These are phyloP conservation scores for Rossbeevera mucosa DNA, from an alignment of 768 basidiomycete species.

Conservation along the genomic window DNA sequence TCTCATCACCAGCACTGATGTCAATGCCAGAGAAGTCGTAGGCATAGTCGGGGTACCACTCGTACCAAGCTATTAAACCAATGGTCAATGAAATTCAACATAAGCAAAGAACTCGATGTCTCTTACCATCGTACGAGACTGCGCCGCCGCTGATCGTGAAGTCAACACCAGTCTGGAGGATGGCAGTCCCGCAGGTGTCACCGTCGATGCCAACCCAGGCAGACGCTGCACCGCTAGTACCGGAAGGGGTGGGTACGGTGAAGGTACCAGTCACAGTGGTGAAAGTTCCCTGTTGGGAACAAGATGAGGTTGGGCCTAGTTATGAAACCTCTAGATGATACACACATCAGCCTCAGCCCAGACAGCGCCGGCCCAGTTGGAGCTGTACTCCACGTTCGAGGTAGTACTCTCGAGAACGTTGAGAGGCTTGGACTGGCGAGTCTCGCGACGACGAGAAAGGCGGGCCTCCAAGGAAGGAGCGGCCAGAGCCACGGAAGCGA, in stretches of 20 bases:
- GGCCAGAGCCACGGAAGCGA: conserved; percentile 16
- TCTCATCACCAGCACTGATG: conserved; percentile 14
- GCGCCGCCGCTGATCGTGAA: neutral
- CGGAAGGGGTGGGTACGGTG: conserved; percentile 4
- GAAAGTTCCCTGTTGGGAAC: conserved; percentile 9
- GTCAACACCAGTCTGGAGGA: conserved; percentile 16
- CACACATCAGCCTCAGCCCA: conserved; percentile 9
- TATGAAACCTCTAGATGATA: neutral
- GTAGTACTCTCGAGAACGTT: neutral
- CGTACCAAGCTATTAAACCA: conserved; percentile 19
- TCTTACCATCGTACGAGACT: conserved; percentile 9
- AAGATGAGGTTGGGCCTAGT: neutral
- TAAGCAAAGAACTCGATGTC: neutral
- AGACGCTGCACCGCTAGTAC: neutral
- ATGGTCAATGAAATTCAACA: neutral
- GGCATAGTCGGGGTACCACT: conserved; percentile 21
- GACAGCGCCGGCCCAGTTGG: conserved; percentile 21
- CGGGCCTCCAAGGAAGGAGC: conserved; percentile 11
- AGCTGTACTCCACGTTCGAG: conserved; percentile 9
- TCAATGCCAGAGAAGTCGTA: conserved; percentile 3
- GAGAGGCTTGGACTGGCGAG: conserved; percentile 12
- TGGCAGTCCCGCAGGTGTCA: conserved; percentile 1
- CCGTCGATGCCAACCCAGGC: conserved; percentile 21
- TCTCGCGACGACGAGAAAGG: conserved; percentile 13
- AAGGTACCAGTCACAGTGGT: conserved; percentile 10